Base-by-base conservation (phyloP, 2,329 filamentous ascomycete genomes). In the Alternaria arbusti region DNA sequence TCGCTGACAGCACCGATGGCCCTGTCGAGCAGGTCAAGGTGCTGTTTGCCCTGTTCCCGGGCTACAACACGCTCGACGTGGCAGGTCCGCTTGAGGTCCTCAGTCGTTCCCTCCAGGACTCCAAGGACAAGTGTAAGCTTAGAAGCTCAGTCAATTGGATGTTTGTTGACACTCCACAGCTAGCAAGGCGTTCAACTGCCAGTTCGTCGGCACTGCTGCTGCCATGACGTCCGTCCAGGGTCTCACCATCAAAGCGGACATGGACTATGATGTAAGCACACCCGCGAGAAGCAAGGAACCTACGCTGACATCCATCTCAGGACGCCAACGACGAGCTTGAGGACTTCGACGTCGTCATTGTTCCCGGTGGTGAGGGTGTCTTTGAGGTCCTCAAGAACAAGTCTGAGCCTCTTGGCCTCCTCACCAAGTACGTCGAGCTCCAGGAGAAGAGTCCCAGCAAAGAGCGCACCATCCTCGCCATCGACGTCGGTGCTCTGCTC, bases 401-500 rank as follows among this genome's bases (percentile, higher is more conserved):
- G 76, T 80, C 84, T 56, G 88, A 80, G 72, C 76, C 78, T 22
- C 84, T 94, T 66, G 82, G 85, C 66, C 84, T 95, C 78, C 92
- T 96, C 84, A 86, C 87, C 71, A 89, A 90, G 75, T 96, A 90
- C 81, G 87, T 90, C 68, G 90, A 94, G 77, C 84, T 95, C 61
- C 92, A 96, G 83, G 89, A 92, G 84, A 89, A 88, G 74, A 91
- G 94, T 73, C 91, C 92, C 12, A 85, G 85, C 74, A 91, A 91
- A 74, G 93, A 96, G 85, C 91, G 93, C 71, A 94, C 92, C 54
- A 84, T 96, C 74, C 83, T 96, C 71, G 92, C 91, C 70, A 85
- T 96, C 79, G 94, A 91, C 84, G 93, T 91, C 50, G 93, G 92
- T 67, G 87, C 90, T 46, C 87, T 95, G 76, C 87, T 95, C 82